Evolutionary conservation across 1,284 basidiomycete species (phyloP).

Genomic region (Cryptococcus amylolentus): DNA sequence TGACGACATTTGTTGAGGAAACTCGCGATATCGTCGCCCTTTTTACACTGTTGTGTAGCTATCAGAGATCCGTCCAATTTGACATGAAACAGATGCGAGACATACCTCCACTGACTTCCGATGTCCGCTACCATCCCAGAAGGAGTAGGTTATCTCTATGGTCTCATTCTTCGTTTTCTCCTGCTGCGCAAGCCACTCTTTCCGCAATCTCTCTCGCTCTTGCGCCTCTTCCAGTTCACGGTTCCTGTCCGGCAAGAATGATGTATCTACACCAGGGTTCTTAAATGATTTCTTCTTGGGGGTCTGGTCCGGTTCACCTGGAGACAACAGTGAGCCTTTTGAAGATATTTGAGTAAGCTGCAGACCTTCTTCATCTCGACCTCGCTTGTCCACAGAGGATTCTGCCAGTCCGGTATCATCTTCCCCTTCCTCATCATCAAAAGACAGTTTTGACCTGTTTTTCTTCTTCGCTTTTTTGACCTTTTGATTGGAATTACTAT

Average conservation of each 20-base stretch:
- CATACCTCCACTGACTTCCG: slow-evolving; percentile 83
- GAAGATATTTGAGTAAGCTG: background rate
- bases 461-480: slow-evolving; percentile 85
- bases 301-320: slow-evolving; percentile 9
- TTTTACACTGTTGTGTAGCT: slow-evolving; percentile 71
- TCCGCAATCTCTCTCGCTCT: slow-evolving; percentile 80
- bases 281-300: slow-evolving; percentile 73
- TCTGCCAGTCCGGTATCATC: slow-evolving; percentile 23
- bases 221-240: slow-evolving; percentile 87
- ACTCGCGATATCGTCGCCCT: slow-evolving; percentile 84
- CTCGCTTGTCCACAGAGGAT: slow-evolving; percentile 19
- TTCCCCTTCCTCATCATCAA: slow-evolving; percentile 76
- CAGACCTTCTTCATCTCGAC: slow-evolving; percentile 32
- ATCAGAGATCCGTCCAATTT: background rate
- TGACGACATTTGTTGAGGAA: slow-evolving; percentile 91
- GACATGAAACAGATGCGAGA: slow-evolving; percentile 9
- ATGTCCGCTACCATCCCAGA: slow-evolving; percentile 98
- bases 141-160: slow-evolving; percentile 68
- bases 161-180: slow-evolving; percentile 41
- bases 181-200: slow-evolving; percentile 87
- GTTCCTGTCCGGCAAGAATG: slow-evolving; percentile 94
- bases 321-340: background rate
- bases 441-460: slow-evolving; percentile 80
- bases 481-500: slow-evolving; percentile 52
- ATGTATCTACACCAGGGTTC: slow-evolving; percentile 95